These are phyloP conservation scores for Harringtonia lauricola DNA, from an alignment of 2,329 filamentous ascomycete species.

Conservation along the genomic window DNA sequence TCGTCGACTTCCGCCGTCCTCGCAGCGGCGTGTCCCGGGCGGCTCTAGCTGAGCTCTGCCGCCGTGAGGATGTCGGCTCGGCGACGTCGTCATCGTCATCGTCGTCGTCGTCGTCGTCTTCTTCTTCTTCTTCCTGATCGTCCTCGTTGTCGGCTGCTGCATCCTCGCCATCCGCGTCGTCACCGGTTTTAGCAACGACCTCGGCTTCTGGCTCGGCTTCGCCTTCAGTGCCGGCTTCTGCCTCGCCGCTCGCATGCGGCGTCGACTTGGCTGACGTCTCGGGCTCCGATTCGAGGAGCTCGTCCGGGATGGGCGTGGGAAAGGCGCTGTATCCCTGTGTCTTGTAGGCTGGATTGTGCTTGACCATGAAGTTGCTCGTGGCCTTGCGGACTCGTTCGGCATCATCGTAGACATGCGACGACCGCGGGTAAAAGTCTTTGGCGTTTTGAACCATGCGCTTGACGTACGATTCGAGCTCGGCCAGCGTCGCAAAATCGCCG, in stretches of 20 bases:
- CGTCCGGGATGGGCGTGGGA: slow-evolving; percentile 61
- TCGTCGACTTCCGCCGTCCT: slow-evolving; percentile 5
- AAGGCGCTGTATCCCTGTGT: slow-evolving; percentile 56
- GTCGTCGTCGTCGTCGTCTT: neutral
- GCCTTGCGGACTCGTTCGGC: slow-evolving; percentile 80
- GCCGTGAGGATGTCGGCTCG: slow-evolving; percentile 14
- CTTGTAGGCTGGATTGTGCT: slow-evolving; percentile 74
- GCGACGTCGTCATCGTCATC: slow-evolving; percentile 20
- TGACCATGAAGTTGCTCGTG: slow-evolving; percentile 78
- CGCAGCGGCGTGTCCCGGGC: slow-evolving; percentile 7
- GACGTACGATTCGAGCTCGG: slow-evolving; percentile 70
- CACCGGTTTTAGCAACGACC: slow-evolving; percentile 8
- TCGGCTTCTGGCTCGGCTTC: slow-evolving; percentile 16
- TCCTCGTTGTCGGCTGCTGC: neutral
- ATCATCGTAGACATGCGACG: slow-evolving; percentile 65
- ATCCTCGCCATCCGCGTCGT: neutral
- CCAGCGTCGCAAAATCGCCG: slow-evolving; percentile 57
- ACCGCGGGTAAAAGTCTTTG: slow-evolving; percentile 70
- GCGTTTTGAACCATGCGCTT: slow-evolving; percentile 83
- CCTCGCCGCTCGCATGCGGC: slow-evolving; percentile 17
- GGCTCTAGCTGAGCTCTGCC: slow-evolving; percentile 5
- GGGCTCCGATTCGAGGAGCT: slow-evolving; percentile 19
- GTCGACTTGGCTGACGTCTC: slow-evolving; percentile 15
- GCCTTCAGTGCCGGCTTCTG: slow-evolving; percentile 21
- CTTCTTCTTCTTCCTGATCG: neutral